Percentiles rank a stretch among this genome's conserved stretches.
These are phyloP conservation scores for Fusarium floridanum DNA, from an alignment of 2,329 filamentous ascomycete genomes.

Conservation along the genomic window DNA sequence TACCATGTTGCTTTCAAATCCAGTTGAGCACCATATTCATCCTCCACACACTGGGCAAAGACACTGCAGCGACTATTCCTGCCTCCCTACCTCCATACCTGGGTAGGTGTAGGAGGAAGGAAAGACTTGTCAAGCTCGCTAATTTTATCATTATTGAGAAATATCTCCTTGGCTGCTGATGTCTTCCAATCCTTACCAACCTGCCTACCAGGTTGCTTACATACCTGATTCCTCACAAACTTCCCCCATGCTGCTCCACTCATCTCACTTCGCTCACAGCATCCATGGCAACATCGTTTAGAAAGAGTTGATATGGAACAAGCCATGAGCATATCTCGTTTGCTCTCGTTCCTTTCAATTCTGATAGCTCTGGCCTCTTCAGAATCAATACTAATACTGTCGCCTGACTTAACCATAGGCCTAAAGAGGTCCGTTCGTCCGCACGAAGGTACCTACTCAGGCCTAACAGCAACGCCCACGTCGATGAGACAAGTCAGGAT, in stretches of 20 bases:
- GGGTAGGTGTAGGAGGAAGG: neutral
- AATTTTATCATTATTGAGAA: neutral
- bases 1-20: neutral
- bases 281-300: neutral
- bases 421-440: neutral
- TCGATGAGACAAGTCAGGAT: neutral
- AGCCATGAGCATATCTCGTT: neutral
- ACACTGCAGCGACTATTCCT: neutral
- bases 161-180: neutral
- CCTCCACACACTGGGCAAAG: neutral
- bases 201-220: neutral
- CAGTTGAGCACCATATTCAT: neutral
- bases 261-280: neutral
- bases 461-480: neutral
- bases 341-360: neutral
- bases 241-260: neutral
- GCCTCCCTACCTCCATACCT: neutral
- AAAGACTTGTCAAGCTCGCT: neutral
- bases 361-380: neutral
- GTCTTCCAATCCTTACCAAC: neutral
- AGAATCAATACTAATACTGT: neutral
- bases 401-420: neutral
- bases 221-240: neutral
- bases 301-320: neutral
- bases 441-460: neutral